These are phyloP conservation scores for Spergularia bocconei DNA, from an alignment of 148 eudicot species.

Conservation along the genomic window DNA sequence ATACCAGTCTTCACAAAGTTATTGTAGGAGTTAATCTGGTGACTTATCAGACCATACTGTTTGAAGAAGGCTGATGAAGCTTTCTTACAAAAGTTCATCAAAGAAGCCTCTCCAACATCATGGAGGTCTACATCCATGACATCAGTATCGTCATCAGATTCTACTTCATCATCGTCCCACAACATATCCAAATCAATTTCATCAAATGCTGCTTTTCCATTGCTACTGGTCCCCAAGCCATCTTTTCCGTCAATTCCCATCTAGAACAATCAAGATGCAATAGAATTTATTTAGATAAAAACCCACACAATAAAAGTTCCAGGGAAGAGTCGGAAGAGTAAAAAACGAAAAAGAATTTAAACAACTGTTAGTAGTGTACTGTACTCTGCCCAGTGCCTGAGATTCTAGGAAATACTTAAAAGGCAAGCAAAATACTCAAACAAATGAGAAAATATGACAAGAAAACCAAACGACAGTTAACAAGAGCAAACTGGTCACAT, in stretches of 20 bases:
- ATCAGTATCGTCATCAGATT: constrained; percentile 41
- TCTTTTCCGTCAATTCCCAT: constrained; percentile 43
- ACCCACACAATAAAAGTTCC: background rate
- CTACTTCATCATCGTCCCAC: constrained; percentile 42
- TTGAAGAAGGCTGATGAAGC: constrained; percentile 68
- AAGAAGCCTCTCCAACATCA: constrained; percentile 47
- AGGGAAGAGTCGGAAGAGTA: background rate
- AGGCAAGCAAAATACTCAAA: background rate
- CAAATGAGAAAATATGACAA: background rate
- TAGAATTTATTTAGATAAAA: background rate
- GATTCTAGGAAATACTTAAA: background rate
- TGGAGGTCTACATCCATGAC: constrained; percentile 31
- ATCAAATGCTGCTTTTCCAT: constrained; percentile 38
- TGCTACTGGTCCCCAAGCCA: constrained; percentile 44
- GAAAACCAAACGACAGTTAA: background rate
- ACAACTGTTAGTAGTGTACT: no score
- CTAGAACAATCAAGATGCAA: background rate
- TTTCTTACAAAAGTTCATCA: constrained; percentile 62
- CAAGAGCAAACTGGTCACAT: no score
- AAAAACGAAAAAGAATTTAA: background rate
- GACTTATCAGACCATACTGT: constrained; percentile 77
- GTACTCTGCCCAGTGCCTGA: background rate
- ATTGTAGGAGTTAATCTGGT: constrained; percentile 85
- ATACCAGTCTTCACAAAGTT: constrained; percentile 63
- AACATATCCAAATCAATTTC: constrained; percentile 36